A percentile compares a stretch with the other conserved stretches of the same genome.
Evolutionary conservation across 1,284 basidiomycete genomes (phyloP).

Genomic region (Rhodotorula glutinis): DNA sequence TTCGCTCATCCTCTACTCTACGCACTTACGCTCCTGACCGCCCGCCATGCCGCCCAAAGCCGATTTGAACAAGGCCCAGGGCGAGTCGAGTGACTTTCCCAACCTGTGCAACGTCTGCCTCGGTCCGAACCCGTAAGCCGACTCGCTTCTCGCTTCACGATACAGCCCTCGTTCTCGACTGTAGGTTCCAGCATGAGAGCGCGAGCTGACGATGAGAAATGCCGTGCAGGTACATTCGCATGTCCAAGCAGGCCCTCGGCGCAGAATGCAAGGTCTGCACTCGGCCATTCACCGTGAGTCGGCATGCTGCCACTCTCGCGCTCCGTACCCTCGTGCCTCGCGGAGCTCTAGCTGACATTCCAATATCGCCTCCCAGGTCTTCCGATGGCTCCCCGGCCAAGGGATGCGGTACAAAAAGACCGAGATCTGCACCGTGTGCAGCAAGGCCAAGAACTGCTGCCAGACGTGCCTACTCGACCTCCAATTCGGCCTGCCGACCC

Average conservation of each 20-base stretch:
- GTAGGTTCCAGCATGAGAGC: not conserved
- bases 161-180: not conserved
- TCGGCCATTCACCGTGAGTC: conserved; percentile 60
- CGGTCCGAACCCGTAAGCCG: conserved; percentile 72
- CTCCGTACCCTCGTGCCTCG: too few relatives aligned
- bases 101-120: conserved; percentile 61
- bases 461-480: conserved; percentile 93
- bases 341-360: too few relatives aligned
- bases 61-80: conserved; percentile 84
- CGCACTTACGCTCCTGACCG: not conserved
- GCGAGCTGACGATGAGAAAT: conserved; percentile 24
- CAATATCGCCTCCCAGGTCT: conserved; percentile 55
- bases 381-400: conserved; percentile 93
- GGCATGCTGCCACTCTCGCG: not conserved
- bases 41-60: conserved; percentile 39
- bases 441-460: conserved; percentile 98
- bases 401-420: conserved; percentile 96
- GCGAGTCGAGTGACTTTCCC: conserved; percentile 86
- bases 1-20: not conserved
- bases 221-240: conserved; percentile 46
- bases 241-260: conserved; percentile 83
- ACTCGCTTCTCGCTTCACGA: conserved; percentile 1
- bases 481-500: conserved; percentile 92
- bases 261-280: conserved; percentile 94
- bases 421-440: conserved; percentile 96